phyloP scores from a whole-genome alignment of 2,329 filamentous ascomycete genomes.

The Arthrobotrys musiformis region DNA sequence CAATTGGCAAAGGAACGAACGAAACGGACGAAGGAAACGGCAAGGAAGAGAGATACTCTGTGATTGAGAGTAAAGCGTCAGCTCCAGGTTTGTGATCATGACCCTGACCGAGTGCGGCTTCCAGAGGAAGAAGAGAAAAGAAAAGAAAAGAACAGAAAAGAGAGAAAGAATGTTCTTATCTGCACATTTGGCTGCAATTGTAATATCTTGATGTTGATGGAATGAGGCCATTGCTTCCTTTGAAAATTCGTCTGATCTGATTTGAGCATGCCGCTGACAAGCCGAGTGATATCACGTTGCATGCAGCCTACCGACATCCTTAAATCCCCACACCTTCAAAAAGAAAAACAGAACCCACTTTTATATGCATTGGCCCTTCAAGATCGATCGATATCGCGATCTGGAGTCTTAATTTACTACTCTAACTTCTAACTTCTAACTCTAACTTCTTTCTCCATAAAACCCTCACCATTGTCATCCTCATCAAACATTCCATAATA shows the following conservation, averaged over 20 bases:
- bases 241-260: background rate
- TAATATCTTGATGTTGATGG: background rate
- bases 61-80: conserved; percentile 45
- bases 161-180: conserved; percentile 35
- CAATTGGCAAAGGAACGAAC: conserved; percentile 56
- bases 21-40: conserved; percentile 54
- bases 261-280: conserved; percentile 44
- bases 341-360: conserved; percentile 4
- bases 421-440: too few relatives aligned
- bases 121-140: too few relatives aligned
- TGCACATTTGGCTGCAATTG: background rate
- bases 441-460: background rate
- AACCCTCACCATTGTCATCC: too few relatives aligned
- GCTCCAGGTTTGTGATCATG: conserved; percentile 43
- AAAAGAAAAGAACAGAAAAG: too few relatives aligned
- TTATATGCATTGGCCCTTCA: conserved; percentile 28
- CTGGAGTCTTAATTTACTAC: background rate
- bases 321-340: conserved; percentile 38
- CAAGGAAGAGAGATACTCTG: conserved; percentile 47
- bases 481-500: conserved; percentile 1
- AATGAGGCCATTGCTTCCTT: background rate
- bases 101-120: conserved; percentile 23
- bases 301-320: conserved; percentile 45
- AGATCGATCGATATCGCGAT: conserved; percentile 32
- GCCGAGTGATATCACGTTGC: conserved; percentile 52